Conservation (phyloP, 2,329 filamentous ascomycete species). For the Ophiostoma quercus region DNA sequence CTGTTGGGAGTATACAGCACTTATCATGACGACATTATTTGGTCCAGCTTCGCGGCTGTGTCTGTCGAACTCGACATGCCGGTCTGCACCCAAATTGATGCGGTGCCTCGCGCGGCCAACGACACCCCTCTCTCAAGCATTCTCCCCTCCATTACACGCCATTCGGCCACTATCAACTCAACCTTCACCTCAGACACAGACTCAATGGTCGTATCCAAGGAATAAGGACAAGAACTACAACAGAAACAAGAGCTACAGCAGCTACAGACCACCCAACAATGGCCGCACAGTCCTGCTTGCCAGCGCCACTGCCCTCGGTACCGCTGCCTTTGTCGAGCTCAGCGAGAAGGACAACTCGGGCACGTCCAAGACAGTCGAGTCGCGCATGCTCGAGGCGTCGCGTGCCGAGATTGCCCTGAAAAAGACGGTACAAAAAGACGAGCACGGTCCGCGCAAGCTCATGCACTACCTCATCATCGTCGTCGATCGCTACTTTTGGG, state of each 20-base stretch:
- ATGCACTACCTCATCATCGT: constrained; percentile 58
- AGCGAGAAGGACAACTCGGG: constrained; percentile 50
- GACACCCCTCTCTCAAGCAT: not conserved
- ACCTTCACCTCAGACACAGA: not conserved
- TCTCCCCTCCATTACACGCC: not conserved
- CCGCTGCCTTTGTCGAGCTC: constrained; percentile 53
- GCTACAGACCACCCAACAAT: not conserved
- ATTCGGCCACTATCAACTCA: not conserved
- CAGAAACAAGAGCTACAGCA: not conserved
- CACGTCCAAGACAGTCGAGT: constrained; percentile 64
- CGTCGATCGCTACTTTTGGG: constrained; percentile 68
- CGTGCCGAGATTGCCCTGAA: constrained; percentile 60
- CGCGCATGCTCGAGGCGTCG: constrained; percentile 80
- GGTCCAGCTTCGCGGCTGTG: constrained; percentile 4
- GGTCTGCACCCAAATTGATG: not conserved
- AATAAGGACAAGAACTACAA: no score
- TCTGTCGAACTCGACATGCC: not conserved
- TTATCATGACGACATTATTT: not conserved
- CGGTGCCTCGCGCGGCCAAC: not conserved
- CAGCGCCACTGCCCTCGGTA: constrained; percentile 43
- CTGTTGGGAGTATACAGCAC: not conserved
- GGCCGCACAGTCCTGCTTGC: constrained; percentile 38
- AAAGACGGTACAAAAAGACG: constrained; percentile 50
- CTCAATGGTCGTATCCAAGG: not conserved
- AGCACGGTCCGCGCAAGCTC: constrained; percentile 54